Evolutionary conservation across 371 early-diverging fungal genomes (phyloP).

Genomic region (Rhizopus delemar): DNA sequence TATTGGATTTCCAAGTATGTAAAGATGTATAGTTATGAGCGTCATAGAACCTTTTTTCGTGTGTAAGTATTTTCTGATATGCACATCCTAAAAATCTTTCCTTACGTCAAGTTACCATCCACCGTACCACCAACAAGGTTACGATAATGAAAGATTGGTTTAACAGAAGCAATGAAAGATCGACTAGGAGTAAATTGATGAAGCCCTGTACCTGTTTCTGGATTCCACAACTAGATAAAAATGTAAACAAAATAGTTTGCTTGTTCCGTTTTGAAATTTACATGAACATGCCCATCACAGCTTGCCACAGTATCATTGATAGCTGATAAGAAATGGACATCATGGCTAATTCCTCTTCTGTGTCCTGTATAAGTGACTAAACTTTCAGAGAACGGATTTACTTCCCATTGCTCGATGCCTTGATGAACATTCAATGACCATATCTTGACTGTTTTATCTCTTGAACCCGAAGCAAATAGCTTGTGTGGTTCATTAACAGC

Average conservation of each 20-base stretch:
- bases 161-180: constrained; percentile 52
- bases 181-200: constrained; percentile 57
- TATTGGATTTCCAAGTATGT: constrained; percentile 55
- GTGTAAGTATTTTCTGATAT: background rate
- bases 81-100: background rate
- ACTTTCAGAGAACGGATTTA: constrained; percentile 58
- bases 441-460: constrained; percentile 68
- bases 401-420: constrained; percentile 61
- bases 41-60: constrained; percentile 43
- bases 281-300: constrained; percentile 69
- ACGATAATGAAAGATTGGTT: constrained; percentile 58
- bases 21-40: constrained; percentile 35
- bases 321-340: constrained; percentile 59
- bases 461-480: constrained; percentile 64
- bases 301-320: constrained; percentile 61
- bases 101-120: constrained; percentile 48
- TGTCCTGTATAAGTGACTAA: constrained; percentile 65
- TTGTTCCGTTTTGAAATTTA: constrained; percentile 27
- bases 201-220: constrained; percentile 56
- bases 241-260: background rate
- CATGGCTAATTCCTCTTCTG: constrained; percentile 50
- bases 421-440: constrained; percentile 70
- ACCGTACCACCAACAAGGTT: constrained; percentile 59
- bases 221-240: constrained; percentile 56
- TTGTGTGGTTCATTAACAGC: constrained; percentile 61